Evolutionary conservation across 345 rosid species (phyloP), one percentile per base, ranked within the genome.

Genomic region (Boechera retrofracta): DNA sequence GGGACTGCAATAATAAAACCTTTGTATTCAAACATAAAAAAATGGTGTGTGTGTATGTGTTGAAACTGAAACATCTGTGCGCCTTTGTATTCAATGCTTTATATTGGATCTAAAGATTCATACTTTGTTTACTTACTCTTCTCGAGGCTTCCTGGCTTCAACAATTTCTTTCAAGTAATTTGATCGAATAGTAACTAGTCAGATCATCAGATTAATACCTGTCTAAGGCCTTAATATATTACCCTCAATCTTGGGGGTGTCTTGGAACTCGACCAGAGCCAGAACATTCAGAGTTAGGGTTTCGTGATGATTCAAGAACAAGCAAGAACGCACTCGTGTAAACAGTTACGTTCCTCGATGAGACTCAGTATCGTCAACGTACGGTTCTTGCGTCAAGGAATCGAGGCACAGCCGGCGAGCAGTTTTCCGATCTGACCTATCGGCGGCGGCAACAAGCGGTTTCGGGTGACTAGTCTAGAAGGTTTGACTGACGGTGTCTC

Each of bases 401-500:
- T 57, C 21, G 41, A 31, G 6, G 16, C 16, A 13, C 47, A 36
- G 41, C 41, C 41, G 41, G 44, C 44, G 44, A 35, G 12, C 13
- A 41, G 32, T 49, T 67, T 31, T 4, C 24, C 21, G 26, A 35
- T 35, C 10, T 33, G 67, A 24, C 66, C 28, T 33, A 56, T 7
- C 44, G 45, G 74, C 44, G 65, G 65, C 65, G 45, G 21, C 16
- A 4, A 41, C 32, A 70, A 24, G 38, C 4, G 6, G 8, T 59
- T 21, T 24, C 4, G 10, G 33, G 26, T 10, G n/a, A 12, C 15
- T 16, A 13, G 36, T 21, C 6, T 7, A 47, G 7, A 13, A 36
- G 31, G 38, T 51, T 61, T 72, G 77, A 73, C 62, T 39, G 42
- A 51, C 4, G 62, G 6, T 52, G 51, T 39, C 51, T 72, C 42